Evolutionary conservation across 345 rosid genomes (phyloP).

Genomic region (Acer yangbiense): DNA sequence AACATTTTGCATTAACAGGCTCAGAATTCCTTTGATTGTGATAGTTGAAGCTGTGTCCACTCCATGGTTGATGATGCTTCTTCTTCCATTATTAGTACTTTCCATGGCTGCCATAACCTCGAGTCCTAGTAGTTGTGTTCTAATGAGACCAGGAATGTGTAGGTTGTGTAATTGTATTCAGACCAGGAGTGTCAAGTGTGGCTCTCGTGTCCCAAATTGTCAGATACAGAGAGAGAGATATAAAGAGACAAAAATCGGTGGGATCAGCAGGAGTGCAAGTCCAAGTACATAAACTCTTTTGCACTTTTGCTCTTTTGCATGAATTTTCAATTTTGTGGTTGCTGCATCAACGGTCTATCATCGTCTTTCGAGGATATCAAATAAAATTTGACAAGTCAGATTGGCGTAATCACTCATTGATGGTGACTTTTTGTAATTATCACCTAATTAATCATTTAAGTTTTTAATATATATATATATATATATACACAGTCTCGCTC

Average conservation of each 20-base stretch:
- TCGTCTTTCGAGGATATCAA: too few relatives aligned
- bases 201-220: neutral
- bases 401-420: too few relatives aligned
- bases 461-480: too few relatives aligned
- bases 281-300: neutral
- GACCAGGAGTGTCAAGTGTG: too few relatives aligned
- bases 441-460: too few relatives aligned
- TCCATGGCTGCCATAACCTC: neutral
- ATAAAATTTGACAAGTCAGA: too few relatives aligned
- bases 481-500: too few relatives aligned
- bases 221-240: neutral
- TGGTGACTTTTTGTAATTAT: too few relatives aligned
- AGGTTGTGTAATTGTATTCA: too few relatives aligned
- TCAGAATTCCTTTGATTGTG: conserved; percentile 78
- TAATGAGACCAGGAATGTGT: too few relatives aligned
- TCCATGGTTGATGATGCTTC: conserved; percentile 29
- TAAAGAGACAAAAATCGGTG: neutral
- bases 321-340: conserved; percentile 2
- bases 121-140: neutral
- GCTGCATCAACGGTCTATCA: too few relatives aligned
- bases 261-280: neutral
- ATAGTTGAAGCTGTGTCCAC: conserved; percentile 47
- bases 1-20: conserved; percentile 59
- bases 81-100: conserved; percentile 7
- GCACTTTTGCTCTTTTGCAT: neutral